Evolutionary conservation across 306 rosid genomes (phyloP), one percentile per base, ranked within the genome.

Genomic region (Vachellia pachyceras): DNA sequence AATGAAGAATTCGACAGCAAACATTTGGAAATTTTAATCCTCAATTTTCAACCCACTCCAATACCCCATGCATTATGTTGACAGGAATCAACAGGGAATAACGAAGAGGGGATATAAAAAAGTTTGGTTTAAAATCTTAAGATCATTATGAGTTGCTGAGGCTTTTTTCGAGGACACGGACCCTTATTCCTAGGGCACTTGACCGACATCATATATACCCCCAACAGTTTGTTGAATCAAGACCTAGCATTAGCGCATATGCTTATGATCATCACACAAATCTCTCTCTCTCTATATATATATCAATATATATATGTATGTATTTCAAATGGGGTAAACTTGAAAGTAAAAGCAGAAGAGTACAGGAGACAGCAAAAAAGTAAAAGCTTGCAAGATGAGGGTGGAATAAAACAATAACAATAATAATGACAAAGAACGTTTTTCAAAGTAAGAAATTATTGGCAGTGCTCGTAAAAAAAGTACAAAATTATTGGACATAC

Each of bases 171-270:
- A 82, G 84, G 85, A 84, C 79, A 84, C 86, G 80, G 82, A 78
- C 84, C 86, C 86, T 68, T 70, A 77, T 89, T 69, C 35, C 63
- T 67, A 76, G 78, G 92, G 88, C 87, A 90, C 83, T 89, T 65
- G 88, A 80, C 87, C 83, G 88, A 92, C 94, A 89, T 77, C 84
- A 84, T 78, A 42, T 23, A 42, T 12, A 80, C 83, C 82, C 66
- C 65, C 77, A 89, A 88, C 84, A 84, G 89, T 84, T 35, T 65
- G 44, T 75, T 85, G 87, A 86, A 86, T 80, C 82, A 49, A 82
- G 86, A 82, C 79, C 14, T 69, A 58, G 46, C 60, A 73, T 40
- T 41, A 39, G 73, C 41, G 20, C n/a, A n/a, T 22, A 22, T 41
- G 11, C 69, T 70, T 80, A 82, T 82, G 75, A 85, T 39, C 75